These are phyloP conservation scores for Carex scoparia DNA, from an alignment of 176 grass and related monocot genomes.

Conservation along the genomic window DNA sequence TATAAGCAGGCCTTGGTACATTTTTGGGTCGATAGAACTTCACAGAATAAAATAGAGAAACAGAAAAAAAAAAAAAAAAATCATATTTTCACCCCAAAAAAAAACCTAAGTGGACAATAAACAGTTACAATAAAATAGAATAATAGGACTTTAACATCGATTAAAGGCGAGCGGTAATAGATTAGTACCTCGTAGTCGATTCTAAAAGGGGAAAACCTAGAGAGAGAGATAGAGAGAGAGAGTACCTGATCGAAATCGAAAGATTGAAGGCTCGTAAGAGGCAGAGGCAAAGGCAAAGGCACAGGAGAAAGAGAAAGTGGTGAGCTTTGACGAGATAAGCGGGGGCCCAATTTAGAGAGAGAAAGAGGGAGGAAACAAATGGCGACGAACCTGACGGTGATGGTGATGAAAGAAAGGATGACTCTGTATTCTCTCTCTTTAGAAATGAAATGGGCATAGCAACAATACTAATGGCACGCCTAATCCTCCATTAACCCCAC, in stretches of 20 bases:
- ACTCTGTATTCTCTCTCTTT: slow-evolving; percentile 18
- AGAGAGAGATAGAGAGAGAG: neutral
- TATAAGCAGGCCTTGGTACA: neutral
- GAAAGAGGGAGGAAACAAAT: neutral
- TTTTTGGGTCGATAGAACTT: neutral
- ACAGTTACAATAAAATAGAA: neutral
- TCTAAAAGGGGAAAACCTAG: slow-evolving; percentile 9
- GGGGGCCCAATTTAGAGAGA: neutral
- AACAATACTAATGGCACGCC: slow-evolving; percentile 24
- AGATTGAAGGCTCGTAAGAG: neutral
- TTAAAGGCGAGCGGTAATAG: neutral
- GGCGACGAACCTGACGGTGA: neutral
- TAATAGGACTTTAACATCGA: neutral
- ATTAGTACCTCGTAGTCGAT: neutral
- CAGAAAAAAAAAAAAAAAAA: neutral
- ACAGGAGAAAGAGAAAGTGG: neutral
- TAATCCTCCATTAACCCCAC: slow-evolving; percentile 16
- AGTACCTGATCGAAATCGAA: slow-evolving; percentile 27
- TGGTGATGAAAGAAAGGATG: slow-evolving; percentile 1
- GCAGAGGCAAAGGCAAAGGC: neutral
- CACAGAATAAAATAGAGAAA: neutral
- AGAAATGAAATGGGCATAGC: slow-evolving; percentile 5
- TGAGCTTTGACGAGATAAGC: slow-evolving; percentile 14
- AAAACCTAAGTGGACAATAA: neutral
- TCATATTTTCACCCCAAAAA: neutral